Conservation (phyloP, 2,329 filamentous ascomycete species). For the Penicillium sp. region DNA sequence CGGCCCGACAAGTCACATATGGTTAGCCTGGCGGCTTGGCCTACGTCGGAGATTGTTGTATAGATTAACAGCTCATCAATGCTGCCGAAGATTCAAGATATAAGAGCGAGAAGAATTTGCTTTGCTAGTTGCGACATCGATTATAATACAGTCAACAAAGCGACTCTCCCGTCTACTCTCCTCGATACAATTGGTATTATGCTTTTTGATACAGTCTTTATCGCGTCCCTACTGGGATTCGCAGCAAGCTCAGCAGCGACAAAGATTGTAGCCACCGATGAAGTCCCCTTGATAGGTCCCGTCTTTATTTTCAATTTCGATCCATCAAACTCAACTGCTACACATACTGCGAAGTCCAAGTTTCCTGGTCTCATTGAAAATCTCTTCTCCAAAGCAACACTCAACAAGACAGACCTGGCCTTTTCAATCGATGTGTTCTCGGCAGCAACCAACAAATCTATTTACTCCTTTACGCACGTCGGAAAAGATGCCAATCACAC, state of each 20-base stretch:
- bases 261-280: conserved; percentile 10
- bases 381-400: conserved; percentile 4
- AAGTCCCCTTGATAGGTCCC: conserved; percentile 14
- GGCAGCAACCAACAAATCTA: conserved; percentile 14
- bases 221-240: neutral
- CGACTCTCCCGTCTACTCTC: neutral
- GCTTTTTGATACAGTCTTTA: neutral
- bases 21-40: neutral
- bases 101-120: neutral
- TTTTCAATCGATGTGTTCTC: conserved; percentile 15
- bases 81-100: neutral
- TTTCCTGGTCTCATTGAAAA: conserved; percentile 5
- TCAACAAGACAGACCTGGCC: conserved; percentile 12
- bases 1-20: neutral
- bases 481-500: conserved; percentile 1
- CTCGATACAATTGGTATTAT: neutral
- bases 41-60: neutral
- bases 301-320: conserved; percentile 17
- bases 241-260: conserved; percentile 2
- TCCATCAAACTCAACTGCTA: conserved; percentile 8
- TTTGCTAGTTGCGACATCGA: neutral
- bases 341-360: conserved; percentile 5
- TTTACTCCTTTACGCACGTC: conserved; percentile 17
- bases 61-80: neutral
- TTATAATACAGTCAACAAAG: too few relatives aligned